These are phyloP conservation scores for Entomortierella chlamydospora DNA, from an alignment of 192 early-diverging fungal genomes.

Conservation along the genomic window DNA sequence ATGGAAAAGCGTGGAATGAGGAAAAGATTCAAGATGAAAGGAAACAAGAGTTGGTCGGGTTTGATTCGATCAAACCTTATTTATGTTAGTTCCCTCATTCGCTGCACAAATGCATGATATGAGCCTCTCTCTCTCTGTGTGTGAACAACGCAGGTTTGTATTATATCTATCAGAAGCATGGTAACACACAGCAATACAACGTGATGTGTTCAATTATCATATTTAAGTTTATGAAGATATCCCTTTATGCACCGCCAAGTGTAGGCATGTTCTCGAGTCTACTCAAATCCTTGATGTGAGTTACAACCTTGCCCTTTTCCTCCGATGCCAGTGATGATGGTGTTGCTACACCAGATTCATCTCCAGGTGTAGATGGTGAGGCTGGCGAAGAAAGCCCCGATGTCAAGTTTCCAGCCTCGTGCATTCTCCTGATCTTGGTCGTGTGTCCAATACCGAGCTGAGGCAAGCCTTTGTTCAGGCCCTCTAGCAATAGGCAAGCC, in stretches of 20 bases:
- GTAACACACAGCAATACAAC: no score
- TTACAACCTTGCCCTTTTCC: slow-evolving; percentile 28
- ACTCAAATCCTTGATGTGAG: slow-evolving; percentile 43
- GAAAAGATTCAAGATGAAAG: no score
- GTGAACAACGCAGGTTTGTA: no score
- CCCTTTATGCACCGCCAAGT: background rate
- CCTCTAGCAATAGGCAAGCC: slow-evolving; percentile 93
- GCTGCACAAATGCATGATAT: no score
- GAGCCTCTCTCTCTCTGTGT: no score
- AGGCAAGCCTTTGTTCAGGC: slow-evolving; percentile 90
- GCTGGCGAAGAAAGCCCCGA: slow-evolving; percentile 11
- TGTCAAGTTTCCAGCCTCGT: slow-evolving; percentile 16
- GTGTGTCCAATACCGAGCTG: slow-evolving; percentile 71
- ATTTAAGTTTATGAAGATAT: no score
- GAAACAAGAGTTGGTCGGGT: no score
- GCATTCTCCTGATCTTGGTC: slow-evolving; percentile 53
- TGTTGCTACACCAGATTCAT: background rate
- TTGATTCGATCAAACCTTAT: no score
- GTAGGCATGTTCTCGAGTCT: slow-evolving; percentile 35
- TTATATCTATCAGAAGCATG: no score
- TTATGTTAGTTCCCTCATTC: no score
- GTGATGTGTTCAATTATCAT: no score
- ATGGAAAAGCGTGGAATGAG: no score
- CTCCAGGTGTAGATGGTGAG: slow-evolving; percentile 1
- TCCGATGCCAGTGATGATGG: background rate